phyloP scores from a whole-genome alignment of 176 grass and related monocot genomes.

The Urochloa ruziziensis region DNA sequence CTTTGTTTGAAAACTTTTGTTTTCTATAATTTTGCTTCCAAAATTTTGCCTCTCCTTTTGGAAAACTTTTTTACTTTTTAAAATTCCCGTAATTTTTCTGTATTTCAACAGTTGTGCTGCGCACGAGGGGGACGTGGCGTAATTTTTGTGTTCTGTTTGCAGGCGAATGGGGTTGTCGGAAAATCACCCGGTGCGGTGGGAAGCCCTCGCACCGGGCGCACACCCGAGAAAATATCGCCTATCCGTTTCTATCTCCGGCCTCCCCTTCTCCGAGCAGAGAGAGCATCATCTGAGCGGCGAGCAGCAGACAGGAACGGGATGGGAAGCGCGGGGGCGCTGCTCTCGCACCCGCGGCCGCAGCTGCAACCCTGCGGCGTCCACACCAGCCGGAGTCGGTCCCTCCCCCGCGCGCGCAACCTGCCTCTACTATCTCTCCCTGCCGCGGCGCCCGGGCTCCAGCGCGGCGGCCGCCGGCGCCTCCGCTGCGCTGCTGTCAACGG shows the following conservation, averaged over 20 bases:
- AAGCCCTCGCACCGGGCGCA: too few species aligned
- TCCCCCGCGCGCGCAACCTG: neutral
- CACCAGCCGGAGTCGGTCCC: neutral
- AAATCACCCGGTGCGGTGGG: too few species aligned
- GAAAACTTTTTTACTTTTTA: too few species aligned
- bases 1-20: too few species aligned
- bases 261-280: neutral
- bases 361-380: constrained; percentile 35
- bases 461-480: neutral
- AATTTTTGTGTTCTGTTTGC: too few species aligned
- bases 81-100: too few species aligned
- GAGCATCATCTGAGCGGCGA: neutral
- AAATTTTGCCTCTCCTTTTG: too few species aligned
- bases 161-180: too few species aligned
- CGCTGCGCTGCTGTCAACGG: constrained; percentile 16
- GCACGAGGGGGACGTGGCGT: too few species aligned
- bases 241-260: neutral
- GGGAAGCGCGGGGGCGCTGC: constrained; percentile 60
- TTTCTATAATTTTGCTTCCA: too few species aligned
- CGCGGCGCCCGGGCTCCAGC: neutral
- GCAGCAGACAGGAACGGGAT: constrained; percentile 23
- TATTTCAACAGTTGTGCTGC: too few species aligned
- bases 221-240: neutral
- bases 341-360: constrained; percentile 41
- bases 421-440: neutral